Evolutionary conservation across 1,284 basidiomycete genomes (phyloP), one percentile per base, ranked within the genome.

Genomic region (Leccinum huronense): DNA sequence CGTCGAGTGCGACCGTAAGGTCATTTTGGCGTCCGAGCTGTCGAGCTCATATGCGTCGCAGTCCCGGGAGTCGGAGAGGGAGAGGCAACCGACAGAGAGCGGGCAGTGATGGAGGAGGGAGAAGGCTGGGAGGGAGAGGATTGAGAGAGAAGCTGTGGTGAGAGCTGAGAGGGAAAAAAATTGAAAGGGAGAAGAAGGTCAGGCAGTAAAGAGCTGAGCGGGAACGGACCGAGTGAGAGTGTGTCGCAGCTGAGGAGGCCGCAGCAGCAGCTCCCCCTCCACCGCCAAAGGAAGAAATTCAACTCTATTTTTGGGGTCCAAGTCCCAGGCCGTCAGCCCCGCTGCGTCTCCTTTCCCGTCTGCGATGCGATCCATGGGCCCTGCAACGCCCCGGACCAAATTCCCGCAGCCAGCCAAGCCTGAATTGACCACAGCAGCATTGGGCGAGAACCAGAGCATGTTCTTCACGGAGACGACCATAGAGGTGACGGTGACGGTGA

Each of bases 241-340:
- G 53, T 58, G 19, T 61, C 16, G 70, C 62, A 1, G 65, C 66
- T 11, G 64, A 31, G 33, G 60, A 67, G 23, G 58, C 45, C 1
- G 57, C 48, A 0, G 58, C 56, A 8, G 58, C 48, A 0, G 19
- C 45, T 5, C 3, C 40, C 9, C 3, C 14, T 27, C 36, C 34
- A 1, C 27, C 19, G 7, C 31, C 13, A 55, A 70, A 42, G 34
- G 53, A 74, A 27, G 23, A 66, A 53, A 57, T 74, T 75, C 11
- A 69, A 8, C 16, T 65, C 72, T 4, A 66, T 27, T 73, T 42
- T 75, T 75, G 73, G 73, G 75, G n/a, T 67, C 73, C 7, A 69
- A 75, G 33, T 74, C 73, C 63, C 75, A 74, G 57, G 69, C 70
- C 1, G 63, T 48, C 38, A 74, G 75, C 0, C 73, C 73, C 8